Evolutionary conservation across 805 yeast species (phyloP).

Genomic region (Grigorovia jiainica): DNA sequence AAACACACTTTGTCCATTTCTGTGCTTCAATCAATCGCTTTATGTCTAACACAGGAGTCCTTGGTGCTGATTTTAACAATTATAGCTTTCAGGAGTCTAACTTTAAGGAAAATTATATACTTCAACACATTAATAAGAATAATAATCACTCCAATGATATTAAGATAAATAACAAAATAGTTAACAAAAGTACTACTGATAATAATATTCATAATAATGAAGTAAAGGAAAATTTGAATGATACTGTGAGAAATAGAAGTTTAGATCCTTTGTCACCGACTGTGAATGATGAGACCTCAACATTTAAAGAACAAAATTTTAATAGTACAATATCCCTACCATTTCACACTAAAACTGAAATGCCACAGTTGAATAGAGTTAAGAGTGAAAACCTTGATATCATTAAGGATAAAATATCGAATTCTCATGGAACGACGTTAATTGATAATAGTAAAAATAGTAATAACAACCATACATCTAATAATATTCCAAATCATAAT

Average conservation of each 20-base stretch:
- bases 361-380: background rate
- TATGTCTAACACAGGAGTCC: background rate
- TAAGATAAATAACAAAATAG: no score
- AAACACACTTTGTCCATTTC: no score
- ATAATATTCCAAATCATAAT: no score
- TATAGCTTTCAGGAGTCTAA: background rate
- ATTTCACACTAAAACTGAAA: background rate
- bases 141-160: no score
- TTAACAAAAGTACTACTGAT: no score
- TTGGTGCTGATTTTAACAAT: background rate
- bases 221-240: background rate
- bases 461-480: background rate
- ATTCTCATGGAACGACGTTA: background rate
- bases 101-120: background rate
- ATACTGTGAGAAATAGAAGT: background rate
- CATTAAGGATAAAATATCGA: background rate
- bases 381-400: background rate
- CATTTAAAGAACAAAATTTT: background rate
- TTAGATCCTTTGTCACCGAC: background rate
- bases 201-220: background rate
- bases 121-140: no score
- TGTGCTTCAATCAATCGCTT: no score
- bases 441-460: background rate
- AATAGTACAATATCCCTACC: background rate
- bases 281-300: background rate